Conservation (phyloP, 176 grass and related monocot species). For the Ensete ventricosum region DNA sequence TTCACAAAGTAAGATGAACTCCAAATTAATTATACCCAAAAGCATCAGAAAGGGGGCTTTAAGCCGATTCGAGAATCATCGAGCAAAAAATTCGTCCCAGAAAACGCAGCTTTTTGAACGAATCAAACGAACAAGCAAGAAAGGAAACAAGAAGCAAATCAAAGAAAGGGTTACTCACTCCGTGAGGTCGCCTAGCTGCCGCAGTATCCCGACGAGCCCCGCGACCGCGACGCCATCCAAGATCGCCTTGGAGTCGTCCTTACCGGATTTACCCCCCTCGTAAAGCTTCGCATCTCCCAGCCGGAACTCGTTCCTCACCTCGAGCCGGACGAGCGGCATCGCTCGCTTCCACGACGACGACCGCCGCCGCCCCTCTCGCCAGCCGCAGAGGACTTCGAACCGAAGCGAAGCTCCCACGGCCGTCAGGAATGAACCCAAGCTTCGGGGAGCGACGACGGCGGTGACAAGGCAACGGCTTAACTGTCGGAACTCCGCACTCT, state of each 20-base stretch:
- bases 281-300: constrained; percentile 18
- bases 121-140: neutral
- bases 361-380: neutral
- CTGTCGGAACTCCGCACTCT: neutral
- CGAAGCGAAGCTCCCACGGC: neutral
- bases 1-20: neutral
- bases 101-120: neutral
- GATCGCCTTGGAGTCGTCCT: constrained; percentile 75
- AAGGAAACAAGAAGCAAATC: neutral
- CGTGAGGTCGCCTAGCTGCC: constrained; percentile 95
- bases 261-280: constrained; percentile 12
- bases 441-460: neutral
- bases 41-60: neutral
- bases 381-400: neutral
- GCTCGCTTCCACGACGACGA: neutral
- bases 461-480: neutral
- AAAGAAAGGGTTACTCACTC: constrained; percentile 40
- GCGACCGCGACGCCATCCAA: constrained; percentile 92
- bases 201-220: constrained; percentile 91
- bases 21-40: neutral
- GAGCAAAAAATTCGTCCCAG: neutral
- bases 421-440: neutral
- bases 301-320: constrained; percentile 12
- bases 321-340: constrained; percentile 12
- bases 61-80: neutral